phyloP scores from a whole-genome alignment of 805 yeast genomes.

The Ogataea paradorogensis region DNA sequence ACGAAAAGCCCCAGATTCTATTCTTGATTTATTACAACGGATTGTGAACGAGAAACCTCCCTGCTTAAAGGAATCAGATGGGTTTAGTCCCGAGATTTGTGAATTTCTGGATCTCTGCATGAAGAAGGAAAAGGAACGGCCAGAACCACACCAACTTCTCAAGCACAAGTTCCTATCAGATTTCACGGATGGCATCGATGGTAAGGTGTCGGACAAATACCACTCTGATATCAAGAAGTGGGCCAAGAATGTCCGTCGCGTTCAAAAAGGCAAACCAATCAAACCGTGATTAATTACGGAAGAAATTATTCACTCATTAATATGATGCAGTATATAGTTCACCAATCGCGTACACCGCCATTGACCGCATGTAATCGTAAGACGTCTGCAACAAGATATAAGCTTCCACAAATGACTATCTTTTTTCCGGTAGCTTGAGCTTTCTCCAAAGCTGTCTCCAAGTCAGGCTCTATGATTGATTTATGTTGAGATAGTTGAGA shows the following conservation, averaged over 20 bases:
- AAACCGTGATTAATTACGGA: slow-evolving; percentile 6
- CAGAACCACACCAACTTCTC: slow-evolving; percentile 70
- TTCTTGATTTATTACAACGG: slow-evolving; percentile 83
- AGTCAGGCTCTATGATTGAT: slow-evolving; percentile 25
- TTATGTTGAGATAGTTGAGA: slow-evolving; percentile 23
- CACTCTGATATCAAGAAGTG: slow-evolving; percentile 32
- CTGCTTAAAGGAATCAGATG: slow-evolving; percentile 41
- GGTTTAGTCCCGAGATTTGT: slow-evolving; percentile 52
- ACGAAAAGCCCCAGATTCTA: slow-evolving; percentile 66
- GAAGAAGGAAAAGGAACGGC: slow-evolving; percentile 68
- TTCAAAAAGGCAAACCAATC: slow-evolving; percentile 35
- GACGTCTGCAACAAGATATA: slow-evolving; percentile 63
- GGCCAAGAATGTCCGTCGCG: slow-evolving; percentile 37
- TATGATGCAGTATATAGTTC: neutral
- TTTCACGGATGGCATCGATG: slow-evolving; percentile 34
- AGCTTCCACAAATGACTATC: slow-evolving; percentile 65
- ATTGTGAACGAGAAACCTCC: slow-evolving; percentile 95
- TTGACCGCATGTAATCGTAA: slow-evolving; percentile 33
- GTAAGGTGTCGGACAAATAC: slow-evolving; percentile 22
- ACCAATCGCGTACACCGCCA: slow-evolving; percentile 3
- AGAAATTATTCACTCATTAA: slow-evolving; percentile 1
- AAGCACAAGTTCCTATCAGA: slow-evolving; percentile 33
- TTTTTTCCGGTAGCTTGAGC: slow-evolving; percentile 19
- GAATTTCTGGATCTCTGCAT: slow-evolving; percentile 73
- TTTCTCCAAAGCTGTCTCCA: slow-evolving; percentile 27